A percentile compares a stretch with the other conserved stretches of the same genome.
Evolutionary conservation across 257 asterid species (phyloP).

Genomic region (Pogostemon cablin): DNA sequence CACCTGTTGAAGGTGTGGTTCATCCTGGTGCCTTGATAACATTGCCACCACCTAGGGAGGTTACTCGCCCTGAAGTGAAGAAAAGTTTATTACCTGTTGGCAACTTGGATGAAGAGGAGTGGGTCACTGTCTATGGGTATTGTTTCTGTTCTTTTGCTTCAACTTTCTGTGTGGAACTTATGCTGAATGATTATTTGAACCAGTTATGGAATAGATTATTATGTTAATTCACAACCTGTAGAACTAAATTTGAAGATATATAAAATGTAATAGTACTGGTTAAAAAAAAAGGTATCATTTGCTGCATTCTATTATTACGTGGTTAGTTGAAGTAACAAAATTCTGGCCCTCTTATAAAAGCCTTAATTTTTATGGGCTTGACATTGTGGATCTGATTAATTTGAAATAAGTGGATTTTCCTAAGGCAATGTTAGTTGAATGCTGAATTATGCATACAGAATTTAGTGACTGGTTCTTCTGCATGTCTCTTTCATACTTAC

Average conservation of each 20-base stretch:
- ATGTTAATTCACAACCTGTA: not conserved
- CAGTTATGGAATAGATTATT: not conserved
- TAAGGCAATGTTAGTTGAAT: not conserved
- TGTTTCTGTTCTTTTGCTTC: conserved; percentile 10
- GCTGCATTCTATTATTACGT: not conserved
- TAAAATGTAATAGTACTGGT: not conserved
- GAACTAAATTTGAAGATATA: not conserved
- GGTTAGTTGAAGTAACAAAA: not conserved
- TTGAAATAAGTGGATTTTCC: not conserved
- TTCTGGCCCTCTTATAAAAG: not conserved
- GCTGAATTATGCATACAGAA: not conserved
- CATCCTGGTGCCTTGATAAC: conserved; percentile 86
- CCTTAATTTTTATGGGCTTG: not conserved
- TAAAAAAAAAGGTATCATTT: not conserved
- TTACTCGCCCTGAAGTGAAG: conserved; percentile 91
- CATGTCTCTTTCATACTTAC: not conserved
- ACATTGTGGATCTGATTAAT: not conserved
- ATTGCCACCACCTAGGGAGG: conserved; percentile 94
- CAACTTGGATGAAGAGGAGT: conserved; percentile 80
- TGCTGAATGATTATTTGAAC: not conserved
- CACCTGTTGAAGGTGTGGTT: conserved; percentile 94
- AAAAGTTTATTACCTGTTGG: conserved; percentile 66
- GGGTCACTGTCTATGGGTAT: conserved; percentile 99
- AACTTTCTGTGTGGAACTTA: conserved; percentile 9
- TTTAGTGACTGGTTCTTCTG: not conserved